Evolutionary conservation across 371 early-diverging fungal genomes (phyloP), one percentile per base, ranked within the genome.

Genomic region (Mortierella sp.): DNA sequence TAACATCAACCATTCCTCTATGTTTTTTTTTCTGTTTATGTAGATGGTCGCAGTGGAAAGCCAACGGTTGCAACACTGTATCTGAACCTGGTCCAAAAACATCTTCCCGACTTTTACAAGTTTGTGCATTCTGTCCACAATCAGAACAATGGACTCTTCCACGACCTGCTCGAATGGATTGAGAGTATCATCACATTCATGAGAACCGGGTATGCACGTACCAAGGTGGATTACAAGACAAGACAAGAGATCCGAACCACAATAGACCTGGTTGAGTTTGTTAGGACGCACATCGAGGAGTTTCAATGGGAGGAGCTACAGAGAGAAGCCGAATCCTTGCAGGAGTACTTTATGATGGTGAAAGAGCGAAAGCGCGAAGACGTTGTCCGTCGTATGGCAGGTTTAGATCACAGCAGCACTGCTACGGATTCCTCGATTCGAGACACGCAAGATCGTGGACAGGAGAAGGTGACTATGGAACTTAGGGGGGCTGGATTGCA

Each of bases 41-140:
- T 58, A 62, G 74, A 56, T 55, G 64, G 46, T 4, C 12, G 51
- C 21, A 49, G 30, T 42, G 67, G 67, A 24, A 57, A 58, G n/a
- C 61, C 70, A 5, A 52, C 78, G 12, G 62, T 58, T 21, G 70
- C 78, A 9, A 65, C 67, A 1, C 48, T 70, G 51, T 76, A 76
- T 34, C 39, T 87, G 31, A 76, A 81, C 24, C 72, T 90, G 2
- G 86, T 86, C 3, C 61, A 83, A 38, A 76, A 84, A 26, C 89
- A 90, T 54, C 82, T 87, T 41, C 80, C 83, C 3, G 73, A 78
- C 24, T 87, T 88, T 41, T 90, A 90, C 61, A 67, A 64, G 14
- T 90, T 89, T 80, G 85, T 89, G 3, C 88, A 90, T 51, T 79
- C 81, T 18, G 86, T 90, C 1, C 87, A 90, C 55, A 80, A 82